Evolutionary conservation across 2,329 filamentous ascomycete species (phyloP), one percentile per base, ranked within the genome.

Genomic region (Sporothrix humicola): DNA sequence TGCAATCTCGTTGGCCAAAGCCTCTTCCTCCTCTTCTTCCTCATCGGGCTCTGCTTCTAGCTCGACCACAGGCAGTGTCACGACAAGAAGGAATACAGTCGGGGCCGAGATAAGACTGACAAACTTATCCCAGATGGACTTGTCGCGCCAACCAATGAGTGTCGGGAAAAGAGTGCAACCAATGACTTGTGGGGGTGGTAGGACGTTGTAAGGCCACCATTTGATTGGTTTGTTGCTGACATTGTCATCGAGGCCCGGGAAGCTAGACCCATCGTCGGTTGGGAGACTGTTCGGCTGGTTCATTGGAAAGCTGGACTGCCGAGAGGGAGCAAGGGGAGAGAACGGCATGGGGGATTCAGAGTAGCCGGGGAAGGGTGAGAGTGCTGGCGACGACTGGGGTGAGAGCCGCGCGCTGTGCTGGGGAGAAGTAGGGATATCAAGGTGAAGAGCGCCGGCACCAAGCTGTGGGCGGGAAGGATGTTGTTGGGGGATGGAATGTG

Each of bases 51-150:
- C 8, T 87, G 85, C 17, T 85, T 88, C 87, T 0, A 88, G 88
- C 78, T 98, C 95, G 6, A 97, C 93, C 0, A 99, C 94, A 0
- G 97, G 96, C 4, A 99, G 82, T 0, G 96, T 99, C 65, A 96
- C 90, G 0, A 95, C 95, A 3, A 99, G 86, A 1, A 98, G 83
- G 75, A 99, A 93, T 52, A 99, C 94, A 77, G 92, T 97, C 0
- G 95, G 93, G n/a, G 94, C 91, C 8, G 95, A 95, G 52, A 97
- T 87, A 12, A 96, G 78, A 58, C 94, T 95, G 66, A 98, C 84
- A 61, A 94, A 83, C 79, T 93, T 94, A 78, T 95, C 95, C 90
- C 91, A 94, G n/a, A 92, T 81, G n/a, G 85, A 90, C 82, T 98
- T 98, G 42, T 92, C 89, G 59, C 82, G 85, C 94, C 95, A 99